Conservation (phyloP, 345 rosid species). For the Hibiscus tridactylites region DNA sequence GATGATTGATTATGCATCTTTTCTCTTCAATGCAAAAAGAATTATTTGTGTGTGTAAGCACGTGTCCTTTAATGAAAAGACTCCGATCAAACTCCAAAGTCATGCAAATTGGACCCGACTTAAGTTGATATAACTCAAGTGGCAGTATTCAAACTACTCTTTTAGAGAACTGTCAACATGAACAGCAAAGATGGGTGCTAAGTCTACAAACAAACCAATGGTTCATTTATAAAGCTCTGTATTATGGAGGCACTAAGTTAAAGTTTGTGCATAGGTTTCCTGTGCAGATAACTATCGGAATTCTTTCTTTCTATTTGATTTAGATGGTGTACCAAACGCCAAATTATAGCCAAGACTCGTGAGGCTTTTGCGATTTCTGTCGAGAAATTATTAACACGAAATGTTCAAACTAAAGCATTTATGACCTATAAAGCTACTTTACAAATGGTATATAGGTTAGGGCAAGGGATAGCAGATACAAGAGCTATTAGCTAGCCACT, state of each 20-base stretch:
- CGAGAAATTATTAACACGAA: not conserved
- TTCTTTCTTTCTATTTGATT: not conserved
- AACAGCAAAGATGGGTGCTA: not conserved
- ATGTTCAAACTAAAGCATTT: not conserved
- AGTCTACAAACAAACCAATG: not conserved
- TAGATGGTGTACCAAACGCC: not conserved
- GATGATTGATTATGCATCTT: not conserved
- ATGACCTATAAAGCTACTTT: slow-evolving; percentile 1
- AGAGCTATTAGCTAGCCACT: not conserved
- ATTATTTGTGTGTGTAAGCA: not conserved
- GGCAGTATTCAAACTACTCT: not conserved
- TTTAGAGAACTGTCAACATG: not conserved
- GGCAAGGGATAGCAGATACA: not conserved
- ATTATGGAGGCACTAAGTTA: not conserved
- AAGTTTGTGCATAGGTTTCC: not conserved
- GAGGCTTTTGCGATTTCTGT: not conserved
- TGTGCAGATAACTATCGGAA: not conserved
- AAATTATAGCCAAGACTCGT: not conserved
- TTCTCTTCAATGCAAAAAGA: not conserved
- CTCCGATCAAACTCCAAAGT: not conserved
- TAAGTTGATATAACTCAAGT: not conserved
- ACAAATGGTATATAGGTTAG: not conserved
- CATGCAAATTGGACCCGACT: not conserved
- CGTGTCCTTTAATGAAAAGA: not conserved
- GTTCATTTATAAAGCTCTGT: not conserved